phyloP scores from a whole-genome alignment of 2,329 filamentous ascomycete genomes.

The Metarhizium sp. region DNA sequence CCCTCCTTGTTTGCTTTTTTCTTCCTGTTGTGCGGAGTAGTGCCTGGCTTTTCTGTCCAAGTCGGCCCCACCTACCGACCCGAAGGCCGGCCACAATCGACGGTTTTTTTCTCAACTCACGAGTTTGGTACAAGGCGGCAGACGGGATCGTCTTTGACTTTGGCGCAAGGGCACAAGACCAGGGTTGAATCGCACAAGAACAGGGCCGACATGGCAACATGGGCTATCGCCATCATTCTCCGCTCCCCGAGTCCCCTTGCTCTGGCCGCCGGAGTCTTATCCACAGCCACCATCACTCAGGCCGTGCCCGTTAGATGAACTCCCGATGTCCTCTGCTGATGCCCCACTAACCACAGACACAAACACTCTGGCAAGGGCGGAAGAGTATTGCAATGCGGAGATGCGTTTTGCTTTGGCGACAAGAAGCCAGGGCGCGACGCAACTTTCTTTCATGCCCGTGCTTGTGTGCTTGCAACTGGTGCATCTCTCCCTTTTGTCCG shows the following conservation, averaged over 20 bases:
- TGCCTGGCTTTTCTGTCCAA: background rate
- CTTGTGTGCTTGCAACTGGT: background rate
- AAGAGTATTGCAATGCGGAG: background rate
- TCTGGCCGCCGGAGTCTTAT: no score
- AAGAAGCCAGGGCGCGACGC: background rate
- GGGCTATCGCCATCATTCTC: no score
- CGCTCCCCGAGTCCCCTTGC: no score
- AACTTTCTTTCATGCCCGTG: background rate
- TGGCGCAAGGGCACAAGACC: no score
- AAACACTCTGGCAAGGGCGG: background rate
- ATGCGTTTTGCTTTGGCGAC: background rate
- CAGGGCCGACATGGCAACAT: no score
- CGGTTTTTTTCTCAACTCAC: no score
- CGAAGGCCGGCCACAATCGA: background rate
- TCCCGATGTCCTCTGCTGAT: background rate
- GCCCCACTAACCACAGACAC: background rate
- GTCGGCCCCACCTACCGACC: conserved; percentile 4
- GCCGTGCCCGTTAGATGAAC: background rate
- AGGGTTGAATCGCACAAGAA: no score
- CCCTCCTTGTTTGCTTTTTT: background rate
- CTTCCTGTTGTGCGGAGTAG: no score
- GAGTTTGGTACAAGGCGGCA: no score
- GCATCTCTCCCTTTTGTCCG: background rate
- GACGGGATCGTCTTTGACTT: no score
- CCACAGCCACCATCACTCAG: no score